These are phyloP conservation scores for Ophiostoma ulmi DNA, from an alignment of 2,329 filamentous ascomycete genomes.

Conservation along the genomic window DNA sequence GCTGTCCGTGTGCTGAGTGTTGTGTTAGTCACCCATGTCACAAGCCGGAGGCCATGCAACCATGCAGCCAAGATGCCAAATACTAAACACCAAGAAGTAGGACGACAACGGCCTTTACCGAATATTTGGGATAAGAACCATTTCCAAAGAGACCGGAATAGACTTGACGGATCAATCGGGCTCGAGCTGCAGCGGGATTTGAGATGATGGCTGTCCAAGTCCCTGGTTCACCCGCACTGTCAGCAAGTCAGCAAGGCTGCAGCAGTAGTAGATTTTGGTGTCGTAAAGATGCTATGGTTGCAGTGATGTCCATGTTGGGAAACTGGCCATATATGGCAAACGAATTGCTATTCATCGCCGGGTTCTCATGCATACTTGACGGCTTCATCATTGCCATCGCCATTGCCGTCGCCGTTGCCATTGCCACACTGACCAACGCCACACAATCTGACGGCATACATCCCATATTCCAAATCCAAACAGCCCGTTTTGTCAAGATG, in stretches of 20 bases:
- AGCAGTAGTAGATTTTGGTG: not conserved
- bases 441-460: not conserved
- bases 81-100: not conserved
- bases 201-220: not conserved
- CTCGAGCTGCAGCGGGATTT: not conserved
- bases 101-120: not conserved
- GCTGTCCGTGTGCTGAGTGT: not conserved
- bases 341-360: not conserved
- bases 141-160: too few species aligned
- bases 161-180: not conserved
- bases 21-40: not conserved
- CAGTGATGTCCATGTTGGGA: not conserved
- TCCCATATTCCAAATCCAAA: not conserved
- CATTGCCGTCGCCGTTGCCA: too few species aligned
- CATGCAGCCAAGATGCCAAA: not conserved
- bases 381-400: not conserved
- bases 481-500: not conserved
- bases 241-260: conserved; percentile 5
- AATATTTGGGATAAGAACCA: not conserved
- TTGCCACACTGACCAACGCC: not conserved
- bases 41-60: not conserved
- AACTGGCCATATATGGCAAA: not conserved
- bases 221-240: conserved; percentile 3
- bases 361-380: not conserved
- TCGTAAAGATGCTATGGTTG: not conserved